Base-by-base conservation (phyloP, 2,329 filamentous ascomycete species). In the Lomentospora prolificans region DNA sequence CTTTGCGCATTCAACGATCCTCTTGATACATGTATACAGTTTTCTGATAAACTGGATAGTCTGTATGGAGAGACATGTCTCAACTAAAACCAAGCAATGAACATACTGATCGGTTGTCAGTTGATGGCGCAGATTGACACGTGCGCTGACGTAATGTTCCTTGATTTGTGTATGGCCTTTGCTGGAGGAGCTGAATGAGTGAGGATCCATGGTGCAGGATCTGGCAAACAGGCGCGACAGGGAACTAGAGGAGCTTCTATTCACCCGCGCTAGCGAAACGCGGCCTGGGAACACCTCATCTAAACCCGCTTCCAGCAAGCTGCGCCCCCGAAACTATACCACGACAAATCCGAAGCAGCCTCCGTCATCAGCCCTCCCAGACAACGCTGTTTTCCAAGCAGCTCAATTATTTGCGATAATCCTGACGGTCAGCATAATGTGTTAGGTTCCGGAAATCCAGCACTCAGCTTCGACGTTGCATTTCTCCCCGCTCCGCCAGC, bases 81-180 rank as follows among this genome's bases (percentile, higher is more conserved):
- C 14, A 17, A 10, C 2, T 3, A 17, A 17, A 41, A 17, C 19
- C 19, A 44, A 22, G 7, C 12, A 44, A 3, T 17, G 19, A 25
- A 24, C 10, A 12, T 46, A 14, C 2, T 19, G n/a, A 14, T 3
- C 5, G 19, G 2, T 46, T 9, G 7, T 19, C 9, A 9, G n/a
- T 41, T 10, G 19, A 25, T 7, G 17, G 2, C 19, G 12, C 17
- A 14, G 30, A 14, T 9, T 31, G 25, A 22, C 48, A 51, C 25
- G 48, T 51, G 48, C 24, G 48, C 48, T 51, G 48, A 51, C 48
- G 48, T 51, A 51, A 51, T 48, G 44, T 25, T 22, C 5, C 44
- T 10, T 17, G 36, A 41, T 3, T 25, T 48, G 30, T 33, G 6
- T 33, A 12, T 6, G 30, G 30, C 30, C 30, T 33, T 33, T 33